Evolutionary conservation across 257 asterid species (phyloP), one percentile per base, ranked within the genome.

Genomic region (Solanum paucissectum): DNA sequence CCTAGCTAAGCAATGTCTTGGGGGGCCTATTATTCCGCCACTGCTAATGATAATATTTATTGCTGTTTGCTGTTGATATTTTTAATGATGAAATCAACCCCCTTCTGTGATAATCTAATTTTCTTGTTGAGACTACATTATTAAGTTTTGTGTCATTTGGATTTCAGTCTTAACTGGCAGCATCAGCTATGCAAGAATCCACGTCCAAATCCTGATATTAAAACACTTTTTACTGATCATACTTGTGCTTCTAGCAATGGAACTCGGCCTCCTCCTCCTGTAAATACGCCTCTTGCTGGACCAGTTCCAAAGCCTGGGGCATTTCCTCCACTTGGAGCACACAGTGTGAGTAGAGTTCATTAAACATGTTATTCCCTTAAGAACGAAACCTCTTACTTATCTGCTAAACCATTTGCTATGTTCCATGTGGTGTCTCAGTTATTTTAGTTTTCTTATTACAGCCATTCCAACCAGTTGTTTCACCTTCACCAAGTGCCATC

Each of bases 111-210:
- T 79, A 2, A 49, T 81, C 38, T 66, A 40, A 37, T 32, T 44
- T 89, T 73, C 14, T 87, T 83, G 64, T 60, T 81, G 34, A 69
- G 79, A 69, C 86, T 34, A 52, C 84, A 85, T 81, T 87, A 69
- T 69, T 73, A 83, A 89, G 72, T 88, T 89, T 44, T 52, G 38
- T 89, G 76, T 85, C 71, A 83, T 87, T 88, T 88, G 79, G 25
- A 86, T 91, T 93, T 87, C 95, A 96, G 98, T 90, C 95, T 96
- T 83, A 96, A 96, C 90, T 96, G 99, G 98, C 99, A 96, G 91
- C 99, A 96, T 88, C 99, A 96, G 88, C 98, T 96, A 83, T 96
- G 99, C 93, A 96, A 96, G 96, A 96, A 95, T 87, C 99, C 99
- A 58, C 98, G 98, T 27, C 94, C 98, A 74, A 96, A 95, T 86